These are phyloP conservation scores for Bruguiera hainesii DNA, from an alignment of 441 rosid genomes.

Conservation along the genomic window DNA sequence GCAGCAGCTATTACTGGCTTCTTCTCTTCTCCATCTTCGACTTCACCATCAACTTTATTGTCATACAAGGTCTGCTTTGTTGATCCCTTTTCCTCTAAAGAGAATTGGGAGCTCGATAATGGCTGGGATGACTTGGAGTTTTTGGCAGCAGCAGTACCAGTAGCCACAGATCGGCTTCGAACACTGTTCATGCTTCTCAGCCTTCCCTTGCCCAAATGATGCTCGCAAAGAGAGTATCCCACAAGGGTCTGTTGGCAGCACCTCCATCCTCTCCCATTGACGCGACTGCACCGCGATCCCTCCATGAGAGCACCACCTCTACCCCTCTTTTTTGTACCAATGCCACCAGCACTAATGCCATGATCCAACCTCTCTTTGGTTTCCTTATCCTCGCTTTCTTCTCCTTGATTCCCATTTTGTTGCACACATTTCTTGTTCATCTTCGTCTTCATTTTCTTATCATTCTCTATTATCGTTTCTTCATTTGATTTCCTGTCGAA, in stretches of 20 bases:
- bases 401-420: conserved; percentile 10
- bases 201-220: conserved; percentile 90
- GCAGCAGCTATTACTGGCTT: conserved; percentile 19
- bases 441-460: conserved; percentile 40
- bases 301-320: conserved; percentile 59
- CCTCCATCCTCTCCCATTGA: conserved; percentile 95
- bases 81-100: conserved; percentile 12
- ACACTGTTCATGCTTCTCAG: conserved; percentile 61
- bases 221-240: conserved; percentile 93
- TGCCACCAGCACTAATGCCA: neutral
- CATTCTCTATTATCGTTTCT: conserved; percentile 20
- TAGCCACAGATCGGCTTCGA: conserved; percentile 33
- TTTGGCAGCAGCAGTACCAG: conserved; percentile 2
- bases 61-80: conserved; percentile 4
- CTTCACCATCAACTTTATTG: neutral
- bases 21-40: conserved; percentile 21
- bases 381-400: conserved; percentile 6
- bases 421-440: conserved; percentile 33
- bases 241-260: conserved; percentile 90
- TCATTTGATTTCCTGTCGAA: conserved; percentile 33
- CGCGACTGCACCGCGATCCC: conserved; percentile 92
- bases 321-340: conserved; percentile 28
- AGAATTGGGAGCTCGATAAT: conserved; percentile 1
- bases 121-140: conserved; percentile 20
- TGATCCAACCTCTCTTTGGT: conserved; percentile 5